Evolutionary conservation across 495 filamentous ascomycete species (phyloP), one percentile per base, ranked within the genome.

Genomic region (Letharia lupina): DNA sequence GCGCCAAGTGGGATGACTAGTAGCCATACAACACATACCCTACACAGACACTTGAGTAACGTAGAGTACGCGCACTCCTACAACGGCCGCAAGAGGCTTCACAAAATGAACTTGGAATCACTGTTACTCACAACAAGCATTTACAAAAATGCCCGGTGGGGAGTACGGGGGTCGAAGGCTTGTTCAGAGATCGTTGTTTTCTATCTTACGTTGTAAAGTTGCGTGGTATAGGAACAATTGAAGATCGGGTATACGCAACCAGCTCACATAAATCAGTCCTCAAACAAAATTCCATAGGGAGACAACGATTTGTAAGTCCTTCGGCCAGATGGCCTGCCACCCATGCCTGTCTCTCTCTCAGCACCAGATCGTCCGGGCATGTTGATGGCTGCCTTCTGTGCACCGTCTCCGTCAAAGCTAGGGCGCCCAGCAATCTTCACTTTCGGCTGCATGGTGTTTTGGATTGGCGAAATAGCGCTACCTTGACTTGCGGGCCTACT

Each of bases 271-370:
- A 33, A 31, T 68, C 59, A 68, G 61, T 58, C 33, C 62, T 65
- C 58, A 61, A 70, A 70, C 39, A 70, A 52, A 16, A 70, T 60
- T 20, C 68, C 68, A 40, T 70, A 70, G n/a, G 68, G 68, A 28
- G 68, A 70, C 31, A 70, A 42, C 4, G 68, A 70, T 31, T 70
- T 70, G 23, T 70, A 70, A 11, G 68, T 70, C 54, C 57, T 60
- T 48, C 68, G 60, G 20, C 48, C 23, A 50, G 58, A 57, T 35
- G 60, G 9, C 42, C 31, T 63, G 42, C 50, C 65, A 18, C 40
- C 39, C 4, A 28, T 47, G n/a, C 45, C 60, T 42, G 50, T 37
- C 2, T 63, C 50, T 13, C 35, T 3, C 20, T 59, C 64, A 33
- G 31, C 28, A 16, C 40, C 48, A 10, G 37, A 45, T 61, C 18